A percentile compares a stretch with the other conserved stretches of the same genome.
phyloP scores from a whole-genome alignment of 2,329 filamentous ascomycete species.

The Colletotrichum spaethianum region DNA sequence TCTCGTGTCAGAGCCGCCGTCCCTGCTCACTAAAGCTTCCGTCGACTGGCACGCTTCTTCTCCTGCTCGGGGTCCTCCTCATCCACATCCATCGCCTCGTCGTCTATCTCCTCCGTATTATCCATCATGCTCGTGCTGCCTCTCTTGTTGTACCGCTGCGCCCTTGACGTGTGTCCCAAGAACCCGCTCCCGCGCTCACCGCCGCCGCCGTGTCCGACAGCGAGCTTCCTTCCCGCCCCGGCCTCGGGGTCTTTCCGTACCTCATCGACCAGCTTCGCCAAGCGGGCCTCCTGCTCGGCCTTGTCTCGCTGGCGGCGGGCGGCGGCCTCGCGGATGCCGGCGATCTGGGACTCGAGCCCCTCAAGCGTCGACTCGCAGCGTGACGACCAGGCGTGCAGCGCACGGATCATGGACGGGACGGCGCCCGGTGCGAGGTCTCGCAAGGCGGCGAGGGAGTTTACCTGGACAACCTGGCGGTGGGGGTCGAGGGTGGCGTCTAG shows the following conservation, averaged over 20 bases:
- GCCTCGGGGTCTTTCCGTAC: constrained; percentile 52
- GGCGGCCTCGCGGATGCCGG: constrained; percentile 73
- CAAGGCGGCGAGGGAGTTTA: constrained; percentile 86
- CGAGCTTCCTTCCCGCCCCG: constrained; percentile 41
- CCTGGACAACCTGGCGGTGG: constrained; percentile 78
- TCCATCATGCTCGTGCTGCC: constrained; percentile 55
- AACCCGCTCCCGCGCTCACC: constrained; percentile 29
- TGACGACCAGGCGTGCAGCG: constrained; percentile 82
- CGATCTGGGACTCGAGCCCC: constrained; percentile 83
- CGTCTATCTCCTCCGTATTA: constrained; percentile 57
- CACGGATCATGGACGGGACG: constrained; percentile 76
- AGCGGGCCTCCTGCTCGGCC: constrained; percentile 60
- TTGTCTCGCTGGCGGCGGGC: constrained; percentile 66
- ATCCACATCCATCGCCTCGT: constrained; percentile 71
- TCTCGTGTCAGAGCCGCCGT: neutral
- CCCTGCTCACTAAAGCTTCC: constrained; percentile 63
- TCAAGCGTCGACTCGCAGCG: constrained; percentile 82
- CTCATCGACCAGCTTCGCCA: constrained; percentile 65
- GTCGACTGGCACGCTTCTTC: constrained; percentile 66
- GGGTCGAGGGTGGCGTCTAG: constrained; percentile 88
- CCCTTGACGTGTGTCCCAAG: constrained; percentile 45
- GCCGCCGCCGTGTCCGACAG: constrained; percentile 32
- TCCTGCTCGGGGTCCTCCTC: constrained; percentile 62
- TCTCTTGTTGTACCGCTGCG: constrained; percentile 42
- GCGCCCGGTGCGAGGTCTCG: constrained; percentile 86